These are phyloP conservation scores for Diaporthe helianthi DNA, from an alignment of 2,329 filamentous ascomycete species.

Conservation along the genomic window DNA sequence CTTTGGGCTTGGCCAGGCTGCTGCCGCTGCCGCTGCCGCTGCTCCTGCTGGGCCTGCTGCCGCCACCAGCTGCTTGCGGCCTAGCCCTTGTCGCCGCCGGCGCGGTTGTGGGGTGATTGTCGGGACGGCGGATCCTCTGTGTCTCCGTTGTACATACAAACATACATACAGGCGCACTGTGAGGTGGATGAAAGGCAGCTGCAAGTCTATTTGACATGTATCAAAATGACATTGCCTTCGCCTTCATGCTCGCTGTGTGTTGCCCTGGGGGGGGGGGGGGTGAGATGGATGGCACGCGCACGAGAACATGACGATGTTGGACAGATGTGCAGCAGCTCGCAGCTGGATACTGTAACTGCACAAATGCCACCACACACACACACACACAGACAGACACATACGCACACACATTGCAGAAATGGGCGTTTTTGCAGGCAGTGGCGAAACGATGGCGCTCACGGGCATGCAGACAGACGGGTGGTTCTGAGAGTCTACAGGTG, in stretches of 20 bases:
- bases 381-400: background rate
- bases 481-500: background rate
- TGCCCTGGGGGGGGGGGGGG: too few relatives aligned
- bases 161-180: slow-evolving; percentile 24
- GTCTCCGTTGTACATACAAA: background rate
- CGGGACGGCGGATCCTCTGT: slow-evolving; percentile 8
- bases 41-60: background rate
- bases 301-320: slow-evolving; percentile 14
- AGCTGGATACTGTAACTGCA: background rate
- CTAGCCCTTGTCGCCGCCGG: slow-evolving; percentile 10
- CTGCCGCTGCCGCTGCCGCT: background rate
- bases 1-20: background rate
- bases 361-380: background rate
- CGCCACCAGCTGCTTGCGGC: background rate
- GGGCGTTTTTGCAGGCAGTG: slow-evolving; percentile 20
- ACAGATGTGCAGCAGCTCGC: slow-evolving; percentile 4
- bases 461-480: background rate
- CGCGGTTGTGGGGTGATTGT: slow-evolving; percentile 1
- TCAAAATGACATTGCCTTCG: background rate
- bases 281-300: background rate
- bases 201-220: background rate
- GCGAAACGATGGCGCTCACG: slow-evolving; percentile 24
- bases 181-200: background rate
- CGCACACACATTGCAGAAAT: background rate
- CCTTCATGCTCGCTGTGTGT: slow-evolving; percentile 8